A percentile compares a stretch with the other conserved stretches of the same genome.
These are phyloP conservation scores for Ocimum tenuiflorum DNA, from an alignment of 257 asterid genomes.

Conservation along the genomic window DNA sequence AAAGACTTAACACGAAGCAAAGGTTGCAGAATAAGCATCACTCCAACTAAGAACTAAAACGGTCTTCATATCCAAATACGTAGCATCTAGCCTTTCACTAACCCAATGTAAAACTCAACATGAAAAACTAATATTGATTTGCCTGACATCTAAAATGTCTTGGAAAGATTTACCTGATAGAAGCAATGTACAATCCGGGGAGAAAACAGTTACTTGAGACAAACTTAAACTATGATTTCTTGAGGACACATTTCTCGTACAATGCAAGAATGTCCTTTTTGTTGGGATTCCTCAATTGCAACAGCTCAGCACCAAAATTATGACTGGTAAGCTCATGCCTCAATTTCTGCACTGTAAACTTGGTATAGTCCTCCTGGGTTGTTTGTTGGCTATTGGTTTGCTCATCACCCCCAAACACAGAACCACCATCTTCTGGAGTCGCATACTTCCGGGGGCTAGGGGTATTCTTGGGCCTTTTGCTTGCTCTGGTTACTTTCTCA, in stretches of 20 bases:
- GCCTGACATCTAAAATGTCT: not conserved
- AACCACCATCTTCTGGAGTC: slow-evolving; percentile 83
- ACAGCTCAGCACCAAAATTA: slow-evolving; percentile 66
- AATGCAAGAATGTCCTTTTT: slow-evolving; percentile 70
- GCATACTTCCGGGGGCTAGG: slow-evolving; percentile 53
- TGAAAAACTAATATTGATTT: not conserved
- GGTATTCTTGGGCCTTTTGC: slow-evolving; percentile 72
- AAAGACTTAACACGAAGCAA: not conserved
- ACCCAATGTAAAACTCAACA: slow-evolving; percentile 9
- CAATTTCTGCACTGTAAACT: slow-evolving; percentile 55
- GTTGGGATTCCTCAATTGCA: slow-evolving; percentile 52
- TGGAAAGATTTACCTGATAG: not conserved
- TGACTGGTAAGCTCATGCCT: slow-evolving; percentile 69
- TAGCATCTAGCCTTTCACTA: not conserved
- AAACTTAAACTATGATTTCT: slow-evolving; percentile 26
- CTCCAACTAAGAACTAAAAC: not conserved
- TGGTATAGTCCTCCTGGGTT: slow-evolving; percentile 54
- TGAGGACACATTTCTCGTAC: slow-evolving; percentile 56
- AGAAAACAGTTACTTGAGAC: not conserved
- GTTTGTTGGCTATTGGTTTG: slow-evolving; percentile 56
- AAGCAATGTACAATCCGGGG: slow-evolving; percentile 15
- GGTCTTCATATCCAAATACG: not conserved
- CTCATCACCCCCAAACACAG: slow-evolving; percentile 63
- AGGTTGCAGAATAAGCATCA: not conserved
- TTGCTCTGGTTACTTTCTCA: slow-evolving; percentile 41